Evolutionary conservation across 768 basidiomycete species (phyloP).

Genomic region (Suillus plorans): DNA sequence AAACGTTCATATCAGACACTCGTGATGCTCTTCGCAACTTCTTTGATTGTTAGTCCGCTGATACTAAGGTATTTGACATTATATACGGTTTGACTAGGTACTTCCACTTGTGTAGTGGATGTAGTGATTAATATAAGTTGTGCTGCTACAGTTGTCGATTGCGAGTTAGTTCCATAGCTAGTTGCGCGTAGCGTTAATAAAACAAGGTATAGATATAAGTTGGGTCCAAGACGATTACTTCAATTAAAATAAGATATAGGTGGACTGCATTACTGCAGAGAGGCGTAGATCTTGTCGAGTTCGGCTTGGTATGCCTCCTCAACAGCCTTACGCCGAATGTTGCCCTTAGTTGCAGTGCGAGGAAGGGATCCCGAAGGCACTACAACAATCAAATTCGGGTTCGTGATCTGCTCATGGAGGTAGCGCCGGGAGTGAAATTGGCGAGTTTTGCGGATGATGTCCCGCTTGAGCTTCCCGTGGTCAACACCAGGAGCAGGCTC

Average conservation of each 20-base stretch:
- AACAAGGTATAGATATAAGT: conserved; percentile 16
- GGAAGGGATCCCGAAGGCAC: conserved; percentile 68
- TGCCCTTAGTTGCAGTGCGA: conserved; percentile 79
- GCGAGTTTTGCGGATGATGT: conserved; percentile 70
- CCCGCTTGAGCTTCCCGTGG: conserved; percentile 59
- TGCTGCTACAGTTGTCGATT: conserved; percentile 5
- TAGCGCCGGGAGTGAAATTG: conserved; percentile 76
- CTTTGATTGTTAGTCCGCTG: background rate
- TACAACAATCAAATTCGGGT: conserved; percentile 62
- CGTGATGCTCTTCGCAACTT: background rate
- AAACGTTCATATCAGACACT: conserved; percentile 13
- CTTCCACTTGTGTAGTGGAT: background rate
- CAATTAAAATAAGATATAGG: background rate
- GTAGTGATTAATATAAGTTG: background rate
- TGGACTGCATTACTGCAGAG: conserved; percentile 16
- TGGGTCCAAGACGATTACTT: conserved; percentile 7
- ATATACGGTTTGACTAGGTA: background rate
- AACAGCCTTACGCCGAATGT: conserved; percentile 74
- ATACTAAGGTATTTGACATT: background rate
- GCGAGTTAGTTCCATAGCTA: background rate
- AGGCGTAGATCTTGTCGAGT: conserved; percentile 58
- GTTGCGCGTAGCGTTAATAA: background rate
- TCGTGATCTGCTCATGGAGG: conserved; percentile 74
- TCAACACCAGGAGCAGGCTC: conserved; percentile 59
- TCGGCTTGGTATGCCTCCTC: conserved; percentile 60